Evolutionary conservation across 495 filamentous ascomycete genomes (phyloP).

Genomic region (Podospora appendiculata): DNA sequence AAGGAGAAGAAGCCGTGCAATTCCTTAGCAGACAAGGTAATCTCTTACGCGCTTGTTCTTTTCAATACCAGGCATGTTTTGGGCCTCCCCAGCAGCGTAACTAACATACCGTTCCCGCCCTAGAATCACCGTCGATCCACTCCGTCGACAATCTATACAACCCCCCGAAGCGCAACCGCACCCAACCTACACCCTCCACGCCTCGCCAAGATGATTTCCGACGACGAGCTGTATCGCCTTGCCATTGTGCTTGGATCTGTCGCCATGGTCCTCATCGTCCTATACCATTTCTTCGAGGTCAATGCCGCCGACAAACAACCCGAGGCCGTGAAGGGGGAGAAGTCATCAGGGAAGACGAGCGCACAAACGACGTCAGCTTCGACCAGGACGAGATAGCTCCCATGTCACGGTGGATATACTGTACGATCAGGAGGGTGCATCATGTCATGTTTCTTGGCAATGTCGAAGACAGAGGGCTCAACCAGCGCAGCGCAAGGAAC

Average conservation of each 20-base stretch:
- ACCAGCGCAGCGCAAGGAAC: too few species aligned
- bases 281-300: conserved; percentile 97
- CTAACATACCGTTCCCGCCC: too few species aligned
- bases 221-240: conserved; percentile 74
- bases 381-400: conserved; percentile 16
- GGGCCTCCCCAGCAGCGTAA: too few species aligned
- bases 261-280: conserved; percentile 86
- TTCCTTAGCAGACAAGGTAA: neutral
- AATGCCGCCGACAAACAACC: conserved; percentile 52
- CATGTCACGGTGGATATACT: neutral
- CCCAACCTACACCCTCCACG: neutral
- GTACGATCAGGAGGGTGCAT: neutral
- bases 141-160: too few species aligned
- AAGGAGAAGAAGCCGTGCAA: neutral
- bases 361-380: conserved; percentile 40
- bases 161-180: neutral
- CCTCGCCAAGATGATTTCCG: conserved; percentile 64
- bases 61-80: too few species aligned
- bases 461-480: too few species aligned
- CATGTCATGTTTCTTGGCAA: too few species aligned
- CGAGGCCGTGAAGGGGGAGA: conserved; percentile 45
- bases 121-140: neutral
- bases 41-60: neutral
- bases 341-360: conserved; percentile 54
- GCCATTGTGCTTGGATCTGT: conserved; percentile 89